phyloP scores from a whole-genome alignment of 2,329 filamentous ascomycete genomes.

The Pseudogymnoascus sp. region DNA sequence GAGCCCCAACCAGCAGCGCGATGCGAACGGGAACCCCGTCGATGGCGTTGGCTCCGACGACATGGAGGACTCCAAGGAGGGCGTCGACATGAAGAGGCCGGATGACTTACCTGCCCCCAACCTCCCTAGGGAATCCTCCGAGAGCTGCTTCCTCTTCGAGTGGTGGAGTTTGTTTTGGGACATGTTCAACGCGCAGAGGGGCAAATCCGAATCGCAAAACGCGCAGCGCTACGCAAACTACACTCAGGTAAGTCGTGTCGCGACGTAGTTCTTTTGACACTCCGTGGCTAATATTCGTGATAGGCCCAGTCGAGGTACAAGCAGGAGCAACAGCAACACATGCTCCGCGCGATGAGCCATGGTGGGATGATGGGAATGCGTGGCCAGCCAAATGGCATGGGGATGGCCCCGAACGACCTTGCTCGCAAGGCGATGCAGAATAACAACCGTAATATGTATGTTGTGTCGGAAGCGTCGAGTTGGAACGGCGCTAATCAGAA shows the following conservation, averaged over 20 bases:
- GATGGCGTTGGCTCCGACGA: constrained; percentile 64
- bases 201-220: constrained; percentile 51
- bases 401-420: constrained; percentile 52
- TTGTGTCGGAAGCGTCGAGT: constrained; percentile 12
- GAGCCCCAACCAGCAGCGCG: constrained; percentile 58
- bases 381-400: constrained; percentile 52
- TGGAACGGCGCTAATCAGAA: neutral
- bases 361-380: constrained; percentile 65
- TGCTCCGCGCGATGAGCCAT: constrained; percentile 63
- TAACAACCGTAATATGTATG: constrained; percentile 59
- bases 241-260: constrained; percentile 58
- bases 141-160: constrained; percentile 83
- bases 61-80: constrained; percentile 72
- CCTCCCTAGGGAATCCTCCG: constrained; percentile 54
- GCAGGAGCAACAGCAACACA: constrained; percentile 67
- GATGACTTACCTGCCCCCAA: constrained; percentile 71
- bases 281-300: constrained; percentile 20
- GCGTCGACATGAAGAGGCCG: constrained; percentile 63
- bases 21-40: constrained; percentile 57
- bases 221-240: constrained; percentile 72
- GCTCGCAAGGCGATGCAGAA: constrained; percentile 72
- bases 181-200: constrained; percentile 76
- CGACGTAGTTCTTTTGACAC: neutral
- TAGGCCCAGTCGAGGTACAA: constrained; percentile 62
- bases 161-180: constrained; percentile 99